Evolutionary conservation across 1,139 yeast genomes (phyloP).

Genomic region (Hanseniaspora sp.): DNA sequence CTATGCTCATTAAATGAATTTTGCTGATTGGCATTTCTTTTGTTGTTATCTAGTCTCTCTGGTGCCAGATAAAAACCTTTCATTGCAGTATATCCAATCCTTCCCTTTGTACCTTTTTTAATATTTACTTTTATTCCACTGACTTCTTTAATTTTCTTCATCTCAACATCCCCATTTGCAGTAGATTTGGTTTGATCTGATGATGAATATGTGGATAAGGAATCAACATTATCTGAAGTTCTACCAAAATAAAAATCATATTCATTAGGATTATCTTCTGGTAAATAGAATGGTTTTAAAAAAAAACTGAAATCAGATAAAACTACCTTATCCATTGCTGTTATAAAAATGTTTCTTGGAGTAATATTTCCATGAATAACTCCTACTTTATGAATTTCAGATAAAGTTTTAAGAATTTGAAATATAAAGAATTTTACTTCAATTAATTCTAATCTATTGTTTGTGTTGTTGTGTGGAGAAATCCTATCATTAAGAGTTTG

Average conservation of each 20-base stretch:
- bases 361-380: conserved; percentile 85
- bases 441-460: conserved; percentile 40
- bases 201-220: too few relatives aligned
- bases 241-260: conserved; percentile 72
- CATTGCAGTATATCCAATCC: conserved; percentile 56
- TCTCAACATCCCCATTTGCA: neutral
- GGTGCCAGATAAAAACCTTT: conserved; percentile 83
- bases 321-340: conserved; percentile 82
- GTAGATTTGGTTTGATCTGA: neutral
- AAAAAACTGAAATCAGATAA: conserved; percentile 72
- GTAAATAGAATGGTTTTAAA: conserved; percentile 68
- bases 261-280: conserved; percentile 92
- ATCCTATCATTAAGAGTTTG: conserved; percentile 76
- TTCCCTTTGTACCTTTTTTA: neutral
- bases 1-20: conserved; percentile 29
- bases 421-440: conserved; percentile 71
- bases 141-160: conserved; percentile 1
- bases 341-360: conserved; percentile 74
- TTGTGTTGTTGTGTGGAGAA: conserved; percentile 36
- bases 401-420: conserved; percentile 56
- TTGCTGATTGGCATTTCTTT: conserved; percentile 21
- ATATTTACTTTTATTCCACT: neutral
- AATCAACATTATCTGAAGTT: neutral
- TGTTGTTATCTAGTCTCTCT: conserved; percentile 51
- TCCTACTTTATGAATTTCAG: conserved; percentile 50